These are phyloP conservation scores for Alliaria petiolata DNA, from an alignment of 345 rosid genomes.

Conservation along the genomic window DNA sequence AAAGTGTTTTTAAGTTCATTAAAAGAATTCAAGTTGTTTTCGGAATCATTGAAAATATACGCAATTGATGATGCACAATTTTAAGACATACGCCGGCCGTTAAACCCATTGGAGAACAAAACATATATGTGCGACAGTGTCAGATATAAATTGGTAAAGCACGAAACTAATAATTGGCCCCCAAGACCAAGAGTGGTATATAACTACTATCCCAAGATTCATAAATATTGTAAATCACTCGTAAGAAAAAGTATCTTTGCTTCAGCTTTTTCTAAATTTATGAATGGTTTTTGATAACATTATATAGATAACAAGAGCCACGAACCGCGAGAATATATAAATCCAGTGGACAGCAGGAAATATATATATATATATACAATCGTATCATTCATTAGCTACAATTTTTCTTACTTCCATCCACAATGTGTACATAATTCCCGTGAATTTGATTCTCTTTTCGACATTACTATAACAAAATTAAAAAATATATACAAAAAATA, in stretches of 20 bases:
- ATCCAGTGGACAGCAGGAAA: neutral
- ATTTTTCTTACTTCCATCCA: neutral
- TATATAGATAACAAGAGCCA: constrained; percentile 6
- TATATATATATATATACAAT: neutral
- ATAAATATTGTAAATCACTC: constrained; percentile 9
- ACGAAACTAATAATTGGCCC: neutral
- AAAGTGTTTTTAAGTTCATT: neutral
- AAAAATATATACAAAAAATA: neutral
- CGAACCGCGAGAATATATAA: neutral
- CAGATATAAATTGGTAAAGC: constrained; percentile 5
- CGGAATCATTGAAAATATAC: neutral
- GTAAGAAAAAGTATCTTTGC: neutral
- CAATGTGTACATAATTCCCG: neutral
- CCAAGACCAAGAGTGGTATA: neutral
- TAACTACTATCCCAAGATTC: constrained; percentile 22
- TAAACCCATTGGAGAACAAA: neutral
- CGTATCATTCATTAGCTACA: neutral
- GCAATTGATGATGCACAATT: neutral
- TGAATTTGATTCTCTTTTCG: neutral
- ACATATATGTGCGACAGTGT: constrained; percentile 2
- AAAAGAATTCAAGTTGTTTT: constrained; percentile 3
- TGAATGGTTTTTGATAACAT: neutral
- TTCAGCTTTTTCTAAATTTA: neutral
- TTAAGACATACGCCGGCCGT: neutral
- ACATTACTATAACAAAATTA: too few relatives aligned